Evolutionary conservation across 2,329 filamentous ascomycete species (phyloP).

Genomic region (Cytospora leucostoma): DNA sequence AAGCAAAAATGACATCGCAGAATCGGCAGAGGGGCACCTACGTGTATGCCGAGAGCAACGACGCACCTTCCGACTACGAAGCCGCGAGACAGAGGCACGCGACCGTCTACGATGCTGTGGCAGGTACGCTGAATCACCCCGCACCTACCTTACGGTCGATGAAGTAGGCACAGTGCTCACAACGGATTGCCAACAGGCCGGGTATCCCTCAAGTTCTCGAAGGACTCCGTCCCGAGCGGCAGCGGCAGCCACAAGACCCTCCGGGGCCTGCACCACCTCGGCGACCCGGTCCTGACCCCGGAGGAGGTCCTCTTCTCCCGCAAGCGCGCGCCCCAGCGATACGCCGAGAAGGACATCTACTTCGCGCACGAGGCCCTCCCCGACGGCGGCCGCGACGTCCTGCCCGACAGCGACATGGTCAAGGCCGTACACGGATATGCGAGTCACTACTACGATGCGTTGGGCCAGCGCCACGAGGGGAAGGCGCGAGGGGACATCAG

Average conservation of each 20-base stretch:
- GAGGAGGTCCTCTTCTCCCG: conserved; percentile 72
- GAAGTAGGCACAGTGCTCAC: conserved; percentile 17
- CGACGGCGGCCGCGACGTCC: conserved; percentile 45
- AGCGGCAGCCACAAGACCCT: conserved; percentile 27
- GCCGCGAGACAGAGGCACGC: conserved; percentile 41
- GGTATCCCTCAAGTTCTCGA: conserved; percentile 23
- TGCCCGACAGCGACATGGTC: conserved; percentile 71
- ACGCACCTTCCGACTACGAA: conserved; percentile 32
- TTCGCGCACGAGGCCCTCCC: conserved; percentile 62
- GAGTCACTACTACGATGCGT: conserved; percentile 63
- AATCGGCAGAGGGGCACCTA: conserved; percentile 29
- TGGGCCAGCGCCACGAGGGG: conserved; percentile 29
- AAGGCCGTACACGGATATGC: conserved; percentile 69
- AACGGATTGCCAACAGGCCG: conserved; percentile 25
- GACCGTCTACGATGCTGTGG: conserved; percentile 73
- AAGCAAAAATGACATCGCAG: conserved; percentile 31
- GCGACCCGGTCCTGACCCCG: conserved; percentile 54
- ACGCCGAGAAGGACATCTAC: conserved; percentile 72
- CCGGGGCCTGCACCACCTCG: conserved; percentile 33
- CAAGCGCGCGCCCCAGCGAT: conserved; percentile 64
- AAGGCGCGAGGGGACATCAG: conserved; percentile 26
- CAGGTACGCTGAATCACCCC: conserved; percentile 50
- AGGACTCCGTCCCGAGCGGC: conserved; percentile 18
- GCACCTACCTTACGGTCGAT: conserved; percentile 10
- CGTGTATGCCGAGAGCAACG: conserved; percentile 27